Evolutionary conservation across 345 rosid genomes (phyloP).

Genomic region (Gossypium mustelinum): DNA sequence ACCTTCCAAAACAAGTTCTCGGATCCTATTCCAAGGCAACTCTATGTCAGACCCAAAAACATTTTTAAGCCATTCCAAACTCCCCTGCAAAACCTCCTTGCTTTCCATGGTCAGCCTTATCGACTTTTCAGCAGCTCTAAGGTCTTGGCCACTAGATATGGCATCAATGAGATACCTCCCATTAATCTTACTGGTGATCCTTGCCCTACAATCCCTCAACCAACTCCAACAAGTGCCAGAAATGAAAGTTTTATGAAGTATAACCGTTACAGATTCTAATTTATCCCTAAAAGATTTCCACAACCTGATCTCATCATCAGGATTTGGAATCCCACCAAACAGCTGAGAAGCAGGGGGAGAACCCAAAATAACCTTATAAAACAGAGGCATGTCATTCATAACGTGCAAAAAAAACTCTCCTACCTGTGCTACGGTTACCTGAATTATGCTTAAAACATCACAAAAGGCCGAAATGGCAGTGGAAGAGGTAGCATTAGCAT

Average conservation of each 20-base stretch:
- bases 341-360: slow-evolving; percentile 93
- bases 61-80: slow-evolving; percentile 89
- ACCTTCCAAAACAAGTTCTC: slow-evolving; percentile 83
- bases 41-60: slow-evolving; percentile 96
- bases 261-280: slow-evolving; percentile 54
- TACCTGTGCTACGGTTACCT: slow-evolving; percentile 80
- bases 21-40: slow-evolving; percentile 91
- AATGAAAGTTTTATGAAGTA: slow-evolving; percentile 52
- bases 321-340: slow-evolving; percentile 94
- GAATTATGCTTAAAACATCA: slow-evolving; percentile 65
- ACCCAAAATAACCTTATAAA: slow-evolving; percentile 74
- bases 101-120: slow-evolving; percentile 77
- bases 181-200: slow-evolving; percentile 55
- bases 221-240: slow-evolving; percentile 65
- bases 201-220: slow-evolving; percentile 71
- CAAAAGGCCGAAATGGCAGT: slow-evolving; percentile 60
- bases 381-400: slow-evolving; percentile 83
- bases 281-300: slow-evolving; percentile 85
- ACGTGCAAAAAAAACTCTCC: slow-evolving; percentile 89
- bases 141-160: slow-evolving; percentile 64
- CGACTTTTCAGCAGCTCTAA: slow-evolving; percentile 72
- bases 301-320: slow-evolving; percentile 81
- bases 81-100: slow-evolving; percentile 80
- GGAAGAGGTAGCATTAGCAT: slow-evolving; percentile 30
- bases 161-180: slow-evolving; percentile 65